A percentile compares a stretch with the other conserved stretches of the same genome.
phyloP scores from a whole-genome alignment of 2,329 filamentous ascomycete genomes.

The Aspergillus phoenicis region DNA sequence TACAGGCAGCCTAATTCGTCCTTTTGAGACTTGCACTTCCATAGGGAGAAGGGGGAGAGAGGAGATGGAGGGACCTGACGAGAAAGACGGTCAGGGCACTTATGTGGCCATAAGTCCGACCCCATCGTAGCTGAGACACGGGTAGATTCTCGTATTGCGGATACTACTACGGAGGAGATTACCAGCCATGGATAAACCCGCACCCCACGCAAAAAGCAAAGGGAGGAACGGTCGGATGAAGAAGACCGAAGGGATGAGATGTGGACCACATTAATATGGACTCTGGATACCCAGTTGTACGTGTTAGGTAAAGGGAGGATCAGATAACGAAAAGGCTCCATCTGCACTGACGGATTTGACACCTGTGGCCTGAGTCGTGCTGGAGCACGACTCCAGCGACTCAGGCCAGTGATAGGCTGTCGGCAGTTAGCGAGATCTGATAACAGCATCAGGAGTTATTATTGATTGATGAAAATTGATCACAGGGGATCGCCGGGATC shows the following conservation, averaged over 20 bases:
- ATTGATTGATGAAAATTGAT: conserved; percentile 13
- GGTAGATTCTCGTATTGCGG: background rate
- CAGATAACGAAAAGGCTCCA: conserved; percentile 24
- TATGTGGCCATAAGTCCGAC: background rate
- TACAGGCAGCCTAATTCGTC: no score
- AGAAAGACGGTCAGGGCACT: background rate
- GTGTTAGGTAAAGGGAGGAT: conserved; percentile 23
- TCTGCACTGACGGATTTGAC: conserved; percentile 5
- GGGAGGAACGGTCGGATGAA: background rate
- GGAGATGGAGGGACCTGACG: background rate
- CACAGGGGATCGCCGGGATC: background rate
- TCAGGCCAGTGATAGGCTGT: background rate
- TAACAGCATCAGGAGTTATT: conserved; percentile 2
- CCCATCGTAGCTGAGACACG: background rate
- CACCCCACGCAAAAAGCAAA: background rate
- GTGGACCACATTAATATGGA: conserved; percentile 1
- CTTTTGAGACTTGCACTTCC: background rate
- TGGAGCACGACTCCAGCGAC: conserved; percentile 21
- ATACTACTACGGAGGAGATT: background rate
- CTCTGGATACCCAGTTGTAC: background rate
- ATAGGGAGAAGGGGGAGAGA: background rate
- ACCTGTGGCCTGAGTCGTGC: conserved; percentile 7
- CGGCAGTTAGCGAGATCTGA: conserved; percentile 14
- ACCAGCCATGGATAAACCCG: background rate
- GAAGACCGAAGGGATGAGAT: background rate